A percentile compares a stretch with the other conserved stretches of the same genome.
phyloP scores from a whole-genome alignment of 306 rosid species.

The Pterocarpus macrocarpus region DNA sequence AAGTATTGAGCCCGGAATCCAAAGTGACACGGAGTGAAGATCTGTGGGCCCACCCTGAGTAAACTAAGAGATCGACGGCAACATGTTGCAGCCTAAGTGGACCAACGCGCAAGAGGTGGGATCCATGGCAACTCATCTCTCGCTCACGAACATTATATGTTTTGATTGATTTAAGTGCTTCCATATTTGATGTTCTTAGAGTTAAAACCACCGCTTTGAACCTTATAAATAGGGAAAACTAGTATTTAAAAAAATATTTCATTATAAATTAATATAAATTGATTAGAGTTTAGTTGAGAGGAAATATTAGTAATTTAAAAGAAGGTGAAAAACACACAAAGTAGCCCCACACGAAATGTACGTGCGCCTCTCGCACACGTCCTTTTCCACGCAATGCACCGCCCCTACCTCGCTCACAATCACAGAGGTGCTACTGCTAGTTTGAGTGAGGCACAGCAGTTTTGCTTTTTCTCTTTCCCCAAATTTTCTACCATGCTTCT shows the following conservation, averaged over 20 bases:
- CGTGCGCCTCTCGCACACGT: constrained; percentile 55
- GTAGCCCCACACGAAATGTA: constrained; percentile 28
- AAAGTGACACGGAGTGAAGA: not conserved
- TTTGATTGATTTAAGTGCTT: too few species aligned
- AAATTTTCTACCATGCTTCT: not conserved
- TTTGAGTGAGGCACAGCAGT: too few species aligned
- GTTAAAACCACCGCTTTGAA: too few species aligned
- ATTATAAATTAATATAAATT: too few species aligned
- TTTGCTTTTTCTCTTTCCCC: not conserved
- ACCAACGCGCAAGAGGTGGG: constrained; percentile 61
- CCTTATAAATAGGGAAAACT: too few species aligned
- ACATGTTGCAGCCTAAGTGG: constrained; percentile 36
- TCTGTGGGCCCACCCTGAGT: not conserved
- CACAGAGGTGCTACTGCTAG: too few species aligned
- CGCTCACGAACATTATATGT: too few species aligned
- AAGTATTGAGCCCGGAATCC: not conserved
- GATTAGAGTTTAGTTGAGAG: too few species aligned
- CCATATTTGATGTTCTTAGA: too few species aligned
- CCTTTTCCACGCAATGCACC: constrained; percentile 29
- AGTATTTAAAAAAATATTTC: too few species aligned
- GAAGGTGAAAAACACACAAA: too few species aligned
- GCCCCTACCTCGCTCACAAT: not conserved
- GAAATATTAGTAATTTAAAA: too few species aligned
- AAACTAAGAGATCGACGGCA: not conserved
- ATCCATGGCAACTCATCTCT: constrained; percentile 12